Evolutionary conservation across 2,329 filamentous ascomycete species (phyloP).

Genomic region (Samsoniella hepiali): DNA sequence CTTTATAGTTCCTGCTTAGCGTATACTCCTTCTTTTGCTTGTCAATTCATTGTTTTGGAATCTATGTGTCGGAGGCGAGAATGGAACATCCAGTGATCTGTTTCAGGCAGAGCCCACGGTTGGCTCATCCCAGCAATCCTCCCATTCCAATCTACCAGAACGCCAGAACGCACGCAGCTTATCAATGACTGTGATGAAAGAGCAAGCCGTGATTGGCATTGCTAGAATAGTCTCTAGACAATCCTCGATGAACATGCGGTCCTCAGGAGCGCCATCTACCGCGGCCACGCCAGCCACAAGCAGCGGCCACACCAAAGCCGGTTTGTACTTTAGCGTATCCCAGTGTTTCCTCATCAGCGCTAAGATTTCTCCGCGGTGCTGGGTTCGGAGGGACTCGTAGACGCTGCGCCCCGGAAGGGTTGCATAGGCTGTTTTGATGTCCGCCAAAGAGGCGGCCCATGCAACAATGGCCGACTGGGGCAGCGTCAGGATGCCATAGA

Average conservation of each 20-base stretch:
- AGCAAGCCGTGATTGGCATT: constrained; percentile 1
- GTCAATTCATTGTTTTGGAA: not conserved
- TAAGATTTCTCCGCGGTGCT: not conserved
- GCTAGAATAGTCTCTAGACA: not conserved
- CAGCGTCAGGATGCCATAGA: constrained; percentile 1
- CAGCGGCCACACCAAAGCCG: constrained; percentile 1
- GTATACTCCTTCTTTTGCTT: not conserved
- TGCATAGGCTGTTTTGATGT: not conserved
- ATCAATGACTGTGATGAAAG: not conserved
- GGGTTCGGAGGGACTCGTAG: not conserved
- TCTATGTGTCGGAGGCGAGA: not conserved
- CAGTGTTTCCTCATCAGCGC: not conserved
- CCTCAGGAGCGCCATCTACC: not conserved
- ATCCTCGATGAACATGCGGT: not conserved
- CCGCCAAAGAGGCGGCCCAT: not conserved
- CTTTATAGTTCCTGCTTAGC: too few relatives aligned
- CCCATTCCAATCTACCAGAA: constrained; percentile 1
- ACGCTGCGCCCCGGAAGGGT: not conserved
- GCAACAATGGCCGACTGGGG: not conserved
- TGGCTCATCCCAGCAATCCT: constrained; percentile 11
- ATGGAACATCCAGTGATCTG: too few relatives aligned
- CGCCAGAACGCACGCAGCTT: constrained; percentile 4
- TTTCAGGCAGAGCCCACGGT: constrained; percentile 1
- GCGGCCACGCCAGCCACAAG: not conserved
- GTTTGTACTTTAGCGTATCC: not conserved